phyloP scores from a whole-genome alignment of 2,329 filamentous ascomycete species.

The Monascus ruber region DNA sequence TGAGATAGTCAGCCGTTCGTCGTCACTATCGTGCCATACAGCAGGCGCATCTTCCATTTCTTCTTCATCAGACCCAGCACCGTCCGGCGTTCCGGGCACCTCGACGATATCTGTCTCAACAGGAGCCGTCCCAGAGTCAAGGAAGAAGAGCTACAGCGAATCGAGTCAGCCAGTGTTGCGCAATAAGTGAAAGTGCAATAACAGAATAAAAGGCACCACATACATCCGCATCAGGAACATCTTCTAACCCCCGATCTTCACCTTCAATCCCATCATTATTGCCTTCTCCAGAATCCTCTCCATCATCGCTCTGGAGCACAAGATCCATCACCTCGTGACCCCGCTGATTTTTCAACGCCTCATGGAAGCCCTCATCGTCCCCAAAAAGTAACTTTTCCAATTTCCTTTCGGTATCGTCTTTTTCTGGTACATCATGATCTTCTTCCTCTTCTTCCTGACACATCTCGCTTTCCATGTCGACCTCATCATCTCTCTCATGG shows the following conservation, averaged over 20 bases:
- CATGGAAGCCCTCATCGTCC: slow-evolving; percentile 68
- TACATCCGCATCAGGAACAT: slow-evolving; percentile 63
- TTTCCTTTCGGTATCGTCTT: slow-evolving; percentile 73
- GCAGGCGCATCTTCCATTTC: slow-evolving; percentile 17
- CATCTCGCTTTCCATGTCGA: slow-evolving; percentile 16
- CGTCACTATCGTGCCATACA: slow-evolving; percentile 87
- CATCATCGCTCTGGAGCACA: slow-evolving; percentile 19
- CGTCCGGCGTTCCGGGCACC: slow-evolving; percentile 27
- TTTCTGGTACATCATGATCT: slow-evolving; percentile 39
- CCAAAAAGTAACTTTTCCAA: slow-evolving; percentile 84
- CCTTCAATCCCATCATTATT: slow-evolving; percentile 34
- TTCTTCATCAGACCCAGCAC: slow-evolving; percentile 22
- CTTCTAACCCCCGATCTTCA: slow-evolving; percentile 45
- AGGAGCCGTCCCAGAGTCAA: slow-evolving; percentile 54
- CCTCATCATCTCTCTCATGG: slow-evolving; percentile 11
- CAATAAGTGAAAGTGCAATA: background rate
- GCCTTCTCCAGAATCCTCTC: slow-evolving; percentile 12
- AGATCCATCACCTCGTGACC: slow-evolving; percentile 30
- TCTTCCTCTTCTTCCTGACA: slow-evolving; percentile 12
- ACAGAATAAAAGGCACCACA: slow-evolving; percentile 10
- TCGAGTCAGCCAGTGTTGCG: background rate
- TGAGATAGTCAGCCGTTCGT: slow-evolving; percentile 76
- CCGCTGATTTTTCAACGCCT: slow-evolving; percentile 54
- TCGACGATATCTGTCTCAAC: slow-evolving; percentile 18
- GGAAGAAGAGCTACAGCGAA: slow-evolving; percentile 56